Evolutionary conservation across 1,284 basidiomycete species (phyloP).

Genomic region (Cryptococcus sp.): DNA sequence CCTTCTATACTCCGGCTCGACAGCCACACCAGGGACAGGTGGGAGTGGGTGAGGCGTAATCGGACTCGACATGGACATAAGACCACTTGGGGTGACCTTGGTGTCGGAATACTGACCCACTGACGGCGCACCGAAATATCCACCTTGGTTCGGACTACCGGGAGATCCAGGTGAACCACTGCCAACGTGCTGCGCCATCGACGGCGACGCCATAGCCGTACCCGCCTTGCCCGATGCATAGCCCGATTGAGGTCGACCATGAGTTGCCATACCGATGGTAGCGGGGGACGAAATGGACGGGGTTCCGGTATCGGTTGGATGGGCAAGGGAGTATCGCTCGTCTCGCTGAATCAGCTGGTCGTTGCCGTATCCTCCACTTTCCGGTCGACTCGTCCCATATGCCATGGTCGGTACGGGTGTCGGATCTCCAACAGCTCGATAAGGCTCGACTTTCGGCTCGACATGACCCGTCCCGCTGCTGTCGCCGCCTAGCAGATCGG

Average conservation of each 20-base stretch:
- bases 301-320: background rate
- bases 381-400: background rate
- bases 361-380: background rate
- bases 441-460: conserved; percentile 4
- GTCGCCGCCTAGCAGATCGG: conserved; percentile 3
- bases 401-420: background rate
- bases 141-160: background rate
- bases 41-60: background rate
- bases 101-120: background rate
- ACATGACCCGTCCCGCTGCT: background rate
- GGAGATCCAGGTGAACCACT: background rate
- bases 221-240: no score
- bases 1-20: background rate
- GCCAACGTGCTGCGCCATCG: no score
- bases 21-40: background rate
- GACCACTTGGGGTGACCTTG: background rate
- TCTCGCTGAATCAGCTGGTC: background rate
- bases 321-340: background rate
- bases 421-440: background rate
- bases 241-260: no score
- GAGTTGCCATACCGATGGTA: background rate
- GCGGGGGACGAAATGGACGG: background rate
- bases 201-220: no score
- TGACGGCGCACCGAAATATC: background rate
- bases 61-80: background rate